Conservation (phyloP, 768 basidiomycete species). For the Amanita thiersii region DNA sequence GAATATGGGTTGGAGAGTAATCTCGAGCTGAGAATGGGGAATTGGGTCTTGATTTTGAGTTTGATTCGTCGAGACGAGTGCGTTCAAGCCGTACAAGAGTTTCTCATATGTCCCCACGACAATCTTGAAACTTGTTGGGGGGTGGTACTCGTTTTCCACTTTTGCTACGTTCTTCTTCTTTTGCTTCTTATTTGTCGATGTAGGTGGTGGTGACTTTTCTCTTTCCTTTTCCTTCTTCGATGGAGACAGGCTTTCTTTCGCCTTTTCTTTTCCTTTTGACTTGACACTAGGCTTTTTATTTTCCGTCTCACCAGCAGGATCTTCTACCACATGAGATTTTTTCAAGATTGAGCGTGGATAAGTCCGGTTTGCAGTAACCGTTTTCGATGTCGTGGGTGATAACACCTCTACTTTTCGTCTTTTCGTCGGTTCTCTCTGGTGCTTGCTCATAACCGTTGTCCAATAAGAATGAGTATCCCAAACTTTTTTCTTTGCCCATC, state of each 20-base stretch:
- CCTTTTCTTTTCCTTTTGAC: slow-evolving; percentile 10
- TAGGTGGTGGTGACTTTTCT: background rate
- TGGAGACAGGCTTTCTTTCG: slow-evolving; percentile 12
- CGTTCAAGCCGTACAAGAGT: slow-evolving; percentile 84
- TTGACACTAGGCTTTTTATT: slow-evolving; percentile 8
- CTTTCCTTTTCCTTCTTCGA: slow-evolving; percentile 18
- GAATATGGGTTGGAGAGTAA: slow-evolving; percentile 70
- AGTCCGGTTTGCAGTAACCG: background rate
- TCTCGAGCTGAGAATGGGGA: slow-evolving; percentile 23
- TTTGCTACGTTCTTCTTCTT: slow-evolving; percentile 10
- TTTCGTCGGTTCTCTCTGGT: background rate
- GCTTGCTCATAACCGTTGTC: background rate
- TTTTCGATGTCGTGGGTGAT: background rate
- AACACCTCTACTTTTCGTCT: background rate
- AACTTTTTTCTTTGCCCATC: background rate
- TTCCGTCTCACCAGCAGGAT: no score
- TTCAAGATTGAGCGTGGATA: background rate
- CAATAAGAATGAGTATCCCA: no score
- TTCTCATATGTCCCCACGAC: slow-evolving; percentile 96
- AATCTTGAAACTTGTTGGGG: slow-evolving; percentile 70
- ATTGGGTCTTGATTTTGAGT: background rate
- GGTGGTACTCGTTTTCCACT: slow-evolving; percentile 13
- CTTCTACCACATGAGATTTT: no score
- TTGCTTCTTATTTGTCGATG: background rate
- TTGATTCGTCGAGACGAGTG: slow-evolving; percentile 31